Evolutionary conservation across 768 basidiomycete genomes (phyloP), one percentile per base, ranked within the genome.

Genomic region (Cubamyces sp.): DNA sequence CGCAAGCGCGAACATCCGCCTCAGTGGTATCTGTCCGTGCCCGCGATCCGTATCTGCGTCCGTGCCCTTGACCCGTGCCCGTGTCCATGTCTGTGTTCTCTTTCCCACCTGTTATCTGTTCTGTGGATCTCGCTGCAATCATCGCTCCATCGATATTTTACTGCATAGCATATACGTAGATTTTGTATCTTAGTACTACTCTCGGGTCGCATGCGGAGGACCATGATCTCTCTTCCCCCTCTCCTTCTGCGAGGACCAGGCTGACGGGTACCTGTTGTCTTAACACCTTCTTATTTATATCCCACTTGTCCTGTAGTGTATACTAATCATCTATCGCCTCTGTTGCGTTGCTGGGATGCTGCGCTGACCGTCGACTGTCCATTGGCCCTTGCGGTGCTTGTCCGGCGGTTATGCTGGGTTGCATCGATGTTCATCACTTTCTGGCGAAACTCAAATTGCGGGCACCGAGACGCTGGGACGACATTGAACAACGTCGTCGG

Each of bases 221-320:
- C 56, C 57, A 51, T 21, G 34, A 45, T 41, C 47, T 41, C 48
- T 26, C 15, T 28, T 26, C 50, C 56, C 42, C 57, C 42, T 48
- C 28, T 45, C 50, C 43, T 69, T 67, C 64, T 51, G 63, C 58
- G 58, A 49, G 58, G 68, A 68, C 67, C 57, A 66, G 62, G 66
- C 58, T 68, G 68, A 62, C 61, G 63, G 70, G 55, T 67, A 64
- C 64, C 60, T 69, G 63, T 67, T 72, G 71, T 72, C 65, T 70
- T 73, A 71, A 70, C 69, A 71, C 61, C 51, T 66, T 70, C 51
- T 45, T 73, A 73, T 71, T 73, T 73, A 73, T 69, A 64, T 49
- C 15, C n/a, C 26, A 21, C 19, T 23, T 54, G 62, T 58, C 50
- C 60, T 65, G 62, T 68, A 65, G 56, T 68, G 67, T 68, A 68